These are phyloP conservation scores for Cucurbita moschata DNA, from an alignment of 306 rosid species.

Conservation along the genomic window DNA sequence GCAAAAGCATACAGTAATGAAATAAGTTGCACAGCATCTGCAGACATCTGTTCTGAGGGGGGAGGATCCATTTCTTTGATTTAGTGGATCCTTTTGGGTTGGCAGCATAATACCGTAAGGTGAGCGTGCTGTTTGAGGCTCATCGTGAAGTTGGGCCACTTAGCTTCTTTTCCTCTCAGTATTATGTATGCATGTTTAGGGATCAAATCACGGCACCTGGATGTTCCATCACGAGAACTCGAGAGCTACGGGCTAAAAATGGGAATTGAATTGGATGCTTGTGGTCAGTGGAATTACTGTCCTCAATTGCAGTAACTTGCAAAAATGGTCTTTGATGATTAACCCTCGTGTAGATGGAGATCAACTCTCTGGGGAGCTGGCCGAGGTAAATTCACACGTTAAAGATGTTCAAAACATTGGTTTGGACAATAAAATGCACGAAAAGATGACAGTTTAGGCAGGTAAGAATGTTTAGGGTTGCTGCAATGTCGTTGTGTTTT, in stretches of 20 bases:
- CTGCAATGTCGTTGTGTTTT: not conserved
- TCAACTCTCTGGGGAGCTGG: constrained; percentile 1
- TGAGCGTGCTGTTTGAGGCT: not conserved
- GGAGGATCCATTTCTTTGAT: not conserved
- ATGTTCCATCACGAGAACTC: not conserved
- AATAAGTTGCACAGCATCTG: not conserved
- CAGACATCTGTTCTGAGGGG: not conserved
- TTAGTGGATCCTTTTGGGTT: not conserved
- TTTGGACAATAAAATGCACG: not conserved
- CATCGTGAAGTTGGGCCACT: not conserved
- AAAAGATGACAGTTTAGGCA: not conserved
- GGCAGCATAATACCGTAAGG: not conserved
- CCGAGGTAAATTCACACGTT: constrained; percentile 9
- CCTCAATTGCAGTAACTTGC: not conserved
- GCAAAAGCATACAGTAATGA: not conserved
- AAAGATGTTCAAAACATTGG: constrained; percentile 12
- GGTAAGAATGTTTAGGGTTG: not conserved
- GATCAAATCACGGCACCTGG: not conserved
- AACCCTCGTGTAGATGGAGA: too few species aligned
- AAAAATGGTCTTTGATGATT: too few species aligned
- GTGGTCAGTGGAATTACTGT: not conserved
- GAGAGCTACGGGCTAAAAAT: not conserved
- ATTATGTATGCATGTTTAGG: not conserved
- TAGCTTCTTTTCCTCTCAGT: not conserved
- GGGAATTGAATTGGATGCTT: not conserved